phyloP scores from a whole-genome alignment of 176 grass and related monocot species.

The Chloris gayana region DNA sequence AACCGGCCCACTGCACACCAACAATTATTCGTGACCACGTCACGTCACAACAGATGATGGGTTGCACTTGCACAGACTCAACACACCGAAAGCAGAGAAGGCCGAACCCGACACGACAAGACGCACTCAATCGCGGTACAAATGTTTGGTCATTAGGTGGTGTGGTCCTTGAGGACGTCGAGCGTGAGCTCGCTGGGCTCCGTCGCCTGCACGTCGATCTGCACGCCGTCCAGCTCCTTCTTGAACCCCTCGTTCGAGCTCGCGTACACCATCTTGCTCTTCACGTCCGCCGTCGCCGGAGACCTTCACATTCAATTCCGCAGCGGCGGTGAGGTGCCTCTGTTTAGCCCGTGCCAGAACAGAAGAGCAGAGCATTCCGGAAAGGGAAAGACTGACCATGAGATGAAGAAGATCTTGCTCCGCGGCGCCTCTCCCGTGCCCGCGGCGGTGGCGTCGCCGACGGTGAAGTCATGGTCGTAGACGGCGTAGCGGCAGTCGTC shows the following conservation, averaged over 20 bases:
- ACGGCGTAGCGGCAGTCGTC: conserved; percentile 65
- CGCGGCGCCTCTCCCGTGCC: conserved; percentile 20
- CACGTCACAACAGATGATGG: not conserved
- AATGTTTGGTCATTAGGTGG: not conserved
- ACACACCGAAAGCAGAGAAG: not conserved
- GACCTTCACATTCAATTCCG: not conserved
- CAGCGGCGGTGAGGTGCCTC: not conserved
- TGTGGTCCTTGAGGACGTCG: conserved; percentile 37
- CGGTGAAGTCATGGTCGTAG: conserved; percentile 65
- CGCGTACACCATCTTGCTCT: conserved; percentile 66
- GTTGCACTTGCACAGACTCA: not conserved
- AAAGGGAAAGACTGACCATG: conserved; percentile 2
- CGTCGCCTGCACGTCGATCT: conserved; percentile 59
- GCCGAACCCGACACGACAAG: not conserved
- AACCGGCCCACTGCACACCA: not conserved
- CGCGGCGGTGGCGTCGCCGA: conserved; percentile 32
- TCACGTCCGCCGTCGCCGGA: conserved; percentile 48
- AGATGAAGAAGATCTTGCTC: conserved; percentile 65
- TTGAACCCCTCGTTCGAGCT: conserved; percentile 59
- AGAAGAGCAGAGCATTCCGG: not conserved
- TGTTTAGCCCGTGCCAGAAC: not conserved
- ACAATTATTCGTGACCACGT: not conserved
- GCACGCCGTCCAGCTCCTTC: conserved; percentile 65
- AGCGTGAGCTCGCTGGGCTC: conserved; percentile 54
- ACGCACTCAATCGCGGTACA: too few species aligned